Evolutionary conservation across 768 basidiomycete genomes (phyloP).

Genomic region (Nidularia sp.): DNA sequence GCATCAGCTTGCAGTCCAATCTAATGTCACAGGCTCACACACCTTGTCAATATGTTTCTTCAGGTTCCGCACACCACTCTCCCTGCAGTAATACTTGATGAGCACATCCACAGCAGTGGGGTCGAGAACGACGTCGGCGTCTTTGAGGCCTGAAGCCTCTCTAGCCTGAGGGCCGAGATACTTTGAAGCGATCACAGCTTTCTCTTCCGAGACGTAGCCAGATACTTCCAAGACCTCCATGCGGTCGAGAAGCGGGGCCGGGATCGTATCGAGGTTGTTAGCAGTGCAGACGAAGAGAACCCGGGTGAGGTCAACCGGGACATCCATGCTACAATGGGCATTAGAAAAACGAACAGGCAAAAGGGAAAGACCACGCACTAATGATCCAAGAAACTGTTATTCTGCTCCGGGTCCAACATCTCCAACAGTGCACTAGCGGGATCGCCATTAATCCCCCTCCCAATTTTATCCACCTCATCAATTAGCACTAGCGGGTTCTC

Average conservation of each 20-base stretch:
- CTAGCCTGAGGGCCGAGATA: conserved; percentile 93
- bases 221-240: conserved; percentile 97
- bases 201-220: conserved; percentile 93
- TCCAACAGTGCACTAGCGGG: conserved; percentile 88
- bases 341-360: not conserved
- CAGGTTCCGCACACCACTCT: conserved; percentile 93
- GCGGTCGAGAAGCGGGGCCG: conserved; percentile 87
- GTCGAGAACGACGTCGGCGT: conserved; percentile 79
- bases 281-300: conserved; percentile 97
- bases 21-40: conserved; percentile 2
- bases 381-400: conserved; percentile 90
- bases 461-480: conserved; percentile 96
- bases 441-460: conserved; percentile 87
- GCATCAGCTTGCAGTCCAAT: not conserved
- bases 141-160: conserved; percentile 82
- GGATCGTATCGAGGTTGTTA: conserved; percentile 90
- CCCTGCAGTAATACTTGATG: conserved; percentile 96
- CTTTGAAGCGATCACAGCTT: conserved; percentile 78
- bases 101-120: conserved; percentile 76
- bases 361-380: conserved; percentile 57
- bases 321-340: conserved; percentile 69
- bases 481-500: conserved; percentile 76
- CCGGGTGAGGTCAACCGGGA: conserved; percentile 92
- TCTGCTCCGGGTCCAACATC: conserved; percentile 95
- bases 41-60: conserved; percentile 99